These are phyloP conservation scores for Daldinia concentrica DNA, from an alignment of 495 filamentous ascomycete genomes.

Conservation along the genomic window DNA sequence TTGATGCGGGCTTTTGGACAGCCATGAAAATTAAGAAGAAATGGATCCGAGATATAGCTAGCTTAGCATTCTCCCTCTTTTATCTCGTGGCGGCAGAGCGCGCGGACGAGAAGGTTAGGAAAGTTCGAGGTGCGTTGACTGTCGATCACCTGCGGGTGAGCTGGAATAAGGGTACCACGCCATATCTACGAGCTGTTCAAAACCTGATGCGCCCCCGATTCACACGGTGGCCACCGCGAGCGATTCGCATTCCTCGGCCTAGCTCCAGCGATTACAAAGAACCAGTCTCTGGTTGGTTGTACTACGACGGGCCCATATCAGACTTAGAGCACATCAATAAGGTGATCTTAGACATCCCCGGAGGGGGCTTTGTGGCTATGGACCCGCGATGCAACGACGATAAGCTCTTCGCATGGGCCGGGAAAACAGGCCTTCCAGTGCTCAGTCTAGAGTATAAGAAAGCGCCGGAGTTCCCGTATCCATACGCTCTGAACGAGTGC, in stretches of 20 bases:
- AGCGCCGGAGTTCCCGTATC: conserved; percentile 94
- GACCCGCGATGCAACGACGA: conserved; percentile 89
- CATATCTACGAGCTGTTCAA: conserved; percentile 77
- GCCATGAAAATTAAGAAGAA: conserved; percentile 90
- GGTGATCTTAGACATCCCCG: conserved; percentile 90
- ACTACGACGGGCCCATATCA: conserved; percentile 87
- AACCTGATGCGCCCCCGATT: conserved; percentile 77
- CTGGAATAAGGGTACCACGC: conserved; percentile 93
- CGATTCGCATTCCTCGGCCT: conserved; percentile 84
- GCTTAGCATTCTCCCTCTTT: conserved; percentile 83
- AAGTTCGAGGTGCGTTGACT: conserved; percentile 84
- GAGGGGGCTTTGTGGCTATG: conserved; percentile 97
- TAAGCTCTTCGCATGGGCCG: conserved; percentile 89
- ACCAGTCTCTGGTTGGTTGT: conserved; percentile 87
- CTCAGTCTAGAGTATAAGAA: conserved; percentile 94
- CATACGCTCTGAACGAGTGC: conserved; percentile 94
- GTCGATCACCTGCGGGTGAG: conserved; percentile 91
- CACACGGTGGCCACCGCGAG: conserved; percentile 79
- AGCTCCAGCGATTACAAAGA: conserved; percentile 79
- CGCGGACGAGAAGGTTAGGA: conserved; percentile 96
- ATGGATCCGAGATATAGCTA: conserved; percentile 82
- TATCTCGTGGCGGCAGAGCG: conserved; percentile 93
- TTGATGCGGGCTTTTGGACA: conserved; percentile 98
- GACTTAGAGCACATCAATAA: conserved; percentile 78
- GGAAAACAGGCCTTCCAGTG: conserved; percentile 81